Base-by-base conservation (phyloP, 139 green algal genomes). In the Parachlorella kessleri region DNA sequence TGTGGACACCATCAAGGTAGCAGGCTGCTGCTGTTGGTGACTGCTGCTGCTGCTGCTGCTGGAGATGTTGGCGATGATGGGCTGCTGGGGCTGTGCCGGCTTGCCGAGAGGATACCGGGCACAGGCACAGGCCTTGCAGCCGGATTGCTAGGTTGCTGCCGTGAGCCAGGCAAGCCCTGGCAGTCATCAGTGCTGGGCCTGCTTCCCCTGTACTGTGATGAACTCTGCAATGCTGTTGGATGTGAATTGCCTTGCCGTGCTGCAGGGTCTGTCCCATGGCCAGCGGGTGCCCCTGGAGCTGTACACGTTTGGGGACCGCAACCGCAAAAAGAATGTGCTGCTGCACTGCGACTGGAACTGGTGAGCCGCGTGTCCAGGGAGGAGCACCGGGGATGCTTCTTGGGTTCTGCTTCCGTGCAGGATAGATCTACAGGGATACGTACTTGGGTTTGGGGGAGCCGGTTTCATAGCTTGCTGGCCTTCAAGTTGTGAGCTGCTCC, bases 261-360 rank as follows among this genome's bases (percentile, higher is more conserved):
- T 93, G 76, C 70, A 75, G 38, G 39, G 18, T 1, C 74, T 93
- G 71, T 63, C 73, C 30, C 88, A 94, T 53, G 91, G 90, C 5
- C 79, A 84, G 38, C 85, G 88, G 8, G 83, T 91, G 37, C 90
- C 94, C 1, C 78, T 98, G 4, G 83, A 97, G 88, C 98, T 90
- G 79, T 86, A 86, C 40, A 89, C 83, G 3, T 93, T 83, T 73
- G 76, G 64, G 2, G 93, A 96, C 53, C 83, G 92, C 2, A 84
- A 94, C 81, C 86, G 91, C 28, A 88, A 35, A 26, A 83, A 83
- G 73, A 83, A 38, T 10, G 79, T 63, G 35, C 64, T 88, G 9
- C 67, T 91, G 67, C 82, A 90, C 66, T 76, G 95, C 9, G 90
- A 95, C 81, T 77, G 89, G 35, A 84, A 86, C 74, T 98, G 92